These are phyloP conservation scores for Leucosporidium yakuticum DNA, from an alignment of 768 basidiomycete species.

Conservation along the genomic window DNA sequence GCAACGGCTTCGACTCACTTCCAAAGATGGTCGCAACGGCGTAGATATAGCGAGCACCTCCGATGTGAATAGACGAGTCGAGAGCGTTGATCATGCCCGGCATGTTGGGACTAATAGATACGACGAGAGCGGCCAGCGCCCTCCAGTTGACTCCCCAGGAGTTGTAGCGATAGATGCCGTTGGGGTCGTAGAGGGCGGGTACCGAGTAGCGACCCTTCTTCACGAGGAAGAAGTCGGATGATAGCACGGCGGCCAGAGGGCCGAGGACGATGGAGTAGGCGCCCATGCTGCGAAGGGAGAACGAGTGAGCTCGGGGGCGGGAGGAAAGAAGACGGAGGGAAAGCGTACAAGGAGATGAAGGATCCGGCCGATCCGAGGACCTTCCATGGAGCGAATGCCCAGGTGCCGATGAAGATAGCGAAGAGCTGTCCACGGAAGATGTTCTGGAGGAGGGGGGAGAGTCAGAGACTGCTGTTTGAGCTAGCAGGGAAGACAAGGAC, in stretches of 20 bases:
- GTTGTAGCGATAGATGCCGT: slow-evolving; percentile 47
- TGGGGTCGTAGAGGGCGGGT: slow-evolving; percentile 35
- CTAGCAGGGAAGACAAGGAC: slow-evolving; percentile 32
- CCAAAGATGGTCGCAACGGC: slow-evolving; percentile 15
- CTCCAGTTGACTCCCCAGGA: slow-evolving; percentile 58
- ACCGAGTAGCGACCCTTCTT: slow-evolving; percentile 21
- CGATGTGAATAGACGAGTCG: slow-evolving; percentile 59
- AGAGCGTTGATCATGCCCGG: slow-evolving; percentile 55
- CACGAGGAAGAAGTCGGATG: slow-evolving; percentile 36
- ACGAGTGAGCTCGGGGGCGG: slow-evolving; percentile 53
- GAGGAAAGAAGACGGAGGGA: slow-evolving; percentile 52
- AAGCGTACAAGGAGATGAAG: slow-evolving; percentile 20
- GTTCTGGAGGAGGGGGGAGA: slow-evolving; percentile 44
- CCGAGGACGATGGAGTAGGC: slow-evolving; percentile 57
- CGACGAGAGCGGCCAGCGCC: slow-evolving; percentile 60
- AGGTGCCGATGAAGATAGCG: slow-evolving; percentile 66
- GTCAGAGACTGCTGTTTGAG: slow-evolving; percentile 11
- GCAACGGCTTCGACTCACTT: neutral
- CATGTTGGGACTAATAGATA: slow-evolving; percentile 63
- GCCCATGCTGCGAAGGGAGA: slow-evolving; percentile 24
- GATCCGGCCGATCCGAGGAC: slow-evolving; percentile 22
- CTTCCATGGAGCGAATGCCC: slow-evolving; percentile 31
- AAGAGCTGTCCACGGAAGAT: slow-evolving; percentile 44
- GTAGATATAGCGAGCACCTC: slow-evolving; percentile 35
- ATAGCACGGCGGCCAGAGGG: slow-evolving; percentile 36